Evolutionary conservation across 1,284 basidiomycete genomes (phyloP), one percentile per base, ranked within the genome.

Genomic region (Sporisorium iseilematis-ciliati): DNA sequence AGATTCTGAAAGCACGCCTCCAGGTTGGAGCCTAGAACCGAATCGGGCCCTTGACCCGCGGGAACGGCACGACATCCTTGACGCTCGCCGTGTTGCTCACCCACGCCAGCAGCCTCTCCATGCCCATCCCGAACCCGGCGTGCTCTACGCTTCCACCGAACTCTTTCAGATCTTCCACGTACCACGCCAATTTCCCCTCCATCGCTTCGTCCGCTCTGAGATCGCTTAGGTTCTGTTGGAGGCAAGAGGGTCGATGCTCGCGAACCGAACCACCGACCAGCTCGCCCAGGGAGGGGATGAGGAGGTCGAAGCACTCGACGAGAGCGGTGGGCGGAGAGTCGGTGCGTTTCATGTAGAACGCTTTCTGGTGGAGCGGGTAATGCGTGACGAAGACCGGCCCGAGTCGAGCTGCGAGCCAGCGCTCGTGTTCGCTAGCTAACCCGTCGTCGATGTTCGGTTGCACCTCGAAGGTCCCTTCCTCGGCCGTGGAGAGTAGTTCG

Each of bases 271-370:
- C 96, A 4, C 96, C 96, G 0, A 90, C 92, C 33, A 99, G 88
- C 86, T 99, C 96, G 7, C 96, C 96, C 0, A 95, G 87, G 12
- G 89, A 86, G 0, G 96, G 97, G 12, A 98, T 90, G 54, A 99
- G 89, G 23, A 99, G 88, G 85, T 99, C 96, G 82, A 99, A 97
- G 86, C 95, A 97, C 11, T 92, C 93, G 4, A 93, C 94, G 70
- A 80, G 11, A 23, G 54, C 57, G 21, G 31, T 8, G 16, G 33
- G 12, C 1, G 60, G 45, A 18, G 54, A 18, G 29, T 48, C 23
- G 26, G 54, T 48, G 38, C 82, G 81, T 40, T 92, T 91, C 97
- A 98, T 98, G 87, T 99, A 99, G 87, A 98, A 99, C 8, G 97
- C 94, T 86, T 99, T 99, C 72, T 93, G 85, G 0, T 78, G 35